These are phyloP conservation scores for Myochromella boudieri DNA, from an alignment of 768 basidiomycete species.

Conservation along the genomic window DNA sequence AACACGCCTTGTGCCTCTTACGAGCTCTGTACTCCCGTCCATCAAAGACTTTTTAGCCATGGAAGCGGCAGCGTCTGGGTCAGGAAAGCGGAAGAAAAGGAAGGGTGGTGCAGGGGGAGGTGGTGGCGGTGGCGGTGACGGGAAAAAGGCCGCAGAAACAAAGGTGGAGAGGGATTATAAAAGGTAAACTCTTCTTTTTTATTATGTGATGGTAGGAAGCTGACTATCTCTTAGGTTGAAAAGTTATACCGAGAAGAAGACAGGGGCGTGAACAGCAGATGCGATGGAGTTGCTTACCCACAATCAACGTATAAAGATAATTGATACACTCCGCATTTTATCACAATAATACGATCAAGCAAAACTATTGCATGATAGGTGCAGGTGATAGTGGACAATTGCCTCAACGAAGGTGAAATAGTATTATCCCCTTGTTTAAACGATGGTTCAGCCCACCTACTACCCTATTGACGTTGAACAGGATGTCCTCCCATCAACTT, in stretches of 20 bases:
- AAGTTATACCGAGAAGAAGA: conserved; percentile 42
- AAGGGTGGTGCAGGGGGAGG: conserved; percentile 42
- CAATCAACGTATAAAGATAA: no score
- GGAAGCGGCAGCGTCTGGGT: conserved; percentile 60
- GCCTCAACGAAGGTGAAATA: no score
- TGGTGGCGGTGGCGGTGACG: conserved; percentile 35
- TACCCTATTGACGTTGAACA: conserved; percentile 17
- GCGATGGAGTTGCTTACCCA: not conserved
- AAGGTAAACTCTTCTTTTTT: conserved; percentile 34
- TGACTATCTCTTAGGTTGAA: conserved; percentile 31
- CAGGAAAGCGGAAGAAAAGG: conserved; percentile 66
- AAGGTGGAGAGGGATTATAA: conserved; percentile 60
- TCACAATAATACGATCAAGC: no score
- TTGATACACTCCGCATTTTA: no score
- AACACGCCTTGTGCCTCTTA: conserved; percentile 68
- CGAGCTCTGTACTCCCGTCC: conserved; percentile 79
- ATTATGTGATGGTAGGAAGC: no score
- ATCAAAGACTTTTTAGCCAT: conserved; percentile 81
- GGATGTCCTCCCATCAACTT: conserved; percentile 69
- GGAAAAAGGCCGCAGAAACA: conserved; percentile 39
- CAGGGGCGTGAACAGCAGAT: not conserved
- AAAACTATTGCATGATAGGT: not conserved
- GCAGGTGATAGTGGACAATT: no score
- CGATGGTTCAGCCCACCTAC: no score
- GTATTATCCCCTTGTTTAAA: no score